phyloP scores from a whole-genome alignment of 768 basidiomycete species.

The Cyathus striatus region DNA sequence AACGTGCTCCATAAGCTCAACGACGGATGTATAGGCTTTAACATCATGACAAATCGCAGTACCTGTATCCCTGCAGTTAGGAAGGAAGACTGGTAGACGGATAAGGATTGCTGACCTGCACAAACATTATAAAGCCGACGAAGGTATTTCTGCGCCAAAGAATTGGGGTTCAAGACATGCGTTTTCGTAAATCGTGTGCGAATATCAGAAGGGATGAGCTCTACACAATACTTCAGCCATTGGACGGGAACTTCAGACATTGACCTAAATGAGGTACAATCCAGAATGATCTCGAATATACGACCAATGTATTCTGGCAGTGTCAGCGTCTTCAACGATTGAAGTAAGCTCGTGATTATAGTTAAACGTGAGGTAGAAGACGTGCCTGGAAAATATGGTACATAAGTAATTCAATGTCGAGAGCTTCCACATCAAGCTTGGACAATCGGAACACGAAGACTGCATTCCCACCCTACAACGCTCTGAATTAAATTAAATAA shows the following conservation, averaged over 20 bases:
- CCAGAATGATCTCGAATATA: constrained; percentile 68
- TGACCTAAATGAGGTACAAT: constrained; percentile 75
- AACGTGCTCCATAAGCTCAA: constrained; percentile 54
- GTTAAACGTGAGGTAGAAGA: not conserved
- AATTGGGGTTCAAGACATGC: constrained; percentile 73
- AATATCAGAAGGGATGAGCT: constrained; percentile 69
- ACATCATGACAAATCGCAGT: constrained; percentile 46
- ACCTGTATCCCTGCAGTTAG: constrained; percentile 26
- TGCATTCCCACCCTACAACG: constrained; percentile 44
- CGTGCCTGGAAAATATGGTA: constrained; percentile 73
- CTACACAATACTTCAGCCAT: constrained; percentile 75
- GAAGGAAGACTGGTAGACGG: not conserved
- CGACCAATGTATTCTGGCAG: constrained; percentile 41
- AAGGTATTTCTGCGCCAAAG: constrained; percentile 65
- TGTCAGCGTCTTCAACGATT: constrained; percentile 40
- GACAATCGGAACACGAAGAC: constrained; percentile 63
- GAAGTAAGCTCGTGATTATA: not conserved
- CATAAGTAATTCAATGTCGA: constrained; percentile 76
- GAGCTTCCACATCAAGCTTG: constrained; percentile 70
- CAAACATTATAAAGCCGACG: constrained; percentile 73
- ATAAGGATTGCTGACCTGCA: constrained; percentile 27
- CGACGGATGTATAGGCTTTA: constrained; percentile 58
- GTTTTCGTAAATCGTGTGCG: constrained; percentile 53
- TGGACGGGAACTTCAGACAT: constrained; percentile 76
- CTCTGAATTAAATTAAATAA: constrained; percentile 11